These are phyloP conservation scores for Dalbergia cultrata DNA, from an alignment of 306 rosid species.

Conservation along the genomic window DNA sequence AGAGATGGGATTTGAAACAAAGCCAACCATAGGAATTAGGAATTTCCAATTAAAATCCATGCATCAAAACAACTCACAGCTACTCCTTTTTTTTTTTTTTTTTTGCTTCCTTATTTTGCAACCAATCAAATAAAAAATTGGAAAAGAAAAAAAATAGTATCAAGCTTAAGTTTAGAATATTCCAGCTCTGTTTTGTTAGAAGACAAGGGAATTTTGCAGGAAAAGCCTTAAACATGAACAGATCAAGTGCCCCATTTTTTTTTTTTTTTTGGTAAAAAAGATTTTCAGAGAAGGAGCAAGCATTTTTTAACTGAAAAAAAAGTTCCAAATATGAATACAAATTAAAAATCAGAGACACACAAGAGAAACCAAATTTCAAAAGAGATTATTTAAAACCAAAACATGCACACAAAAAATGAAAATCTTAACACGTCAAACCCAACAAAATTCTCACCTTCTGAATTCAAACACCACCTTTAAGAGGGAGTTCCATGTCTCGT, in stretches of 20 bases:
- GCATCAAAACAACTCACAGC: not conserved
- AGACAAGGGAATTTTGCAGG: slow-evolving; percentile 23
- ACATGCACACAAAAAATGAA: not conserved
- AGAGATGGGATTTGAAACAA: slow-evolving; percentile 39
- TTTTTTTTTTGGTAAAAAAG: not conserved
- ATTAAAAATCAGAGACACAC: slow-evolving; percentile 1
- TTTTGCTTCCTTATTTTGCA: not conserved
- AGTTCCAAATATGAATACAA: not conserved
- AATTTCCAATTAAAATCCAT: slow-evolving; percentile 24
- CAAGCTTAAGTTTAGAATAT: slow-evolving; percentile 12
- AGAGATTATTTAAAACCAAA: not conserved
- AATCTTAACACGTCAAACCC: not conserved
- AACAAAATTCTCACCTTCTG: slow-evolving; percentile 48
- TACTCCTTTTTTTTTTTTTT: not conserved
- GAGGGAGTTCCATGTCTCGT: no score
- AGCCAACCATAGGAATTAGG: slow-evolving; percentile 23
- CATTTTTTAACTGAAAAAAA: no score
- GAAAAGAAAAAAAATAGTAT: not conserved
- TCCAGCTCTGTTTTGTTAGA: slow-evolving; percentile 6
- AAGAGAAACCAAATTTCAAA: not conserved
- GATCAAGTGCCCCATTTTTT: slow-evolving; percentile 44
- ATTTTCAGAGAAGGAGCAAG: not conserved
- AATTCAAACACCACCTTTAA: slow-evolving; percentile 23
- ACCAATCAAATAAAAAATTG: not conserved
- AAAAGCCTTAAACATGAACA: slow-evolving; percentile 31